A percentile compares a stretch with the other conserved stretches of the same genome.
Evolutionary conservation across 1,284 basidiomycete genomes (phyloP).

Genomic region (Limonomyces culmigenus): DNA sequence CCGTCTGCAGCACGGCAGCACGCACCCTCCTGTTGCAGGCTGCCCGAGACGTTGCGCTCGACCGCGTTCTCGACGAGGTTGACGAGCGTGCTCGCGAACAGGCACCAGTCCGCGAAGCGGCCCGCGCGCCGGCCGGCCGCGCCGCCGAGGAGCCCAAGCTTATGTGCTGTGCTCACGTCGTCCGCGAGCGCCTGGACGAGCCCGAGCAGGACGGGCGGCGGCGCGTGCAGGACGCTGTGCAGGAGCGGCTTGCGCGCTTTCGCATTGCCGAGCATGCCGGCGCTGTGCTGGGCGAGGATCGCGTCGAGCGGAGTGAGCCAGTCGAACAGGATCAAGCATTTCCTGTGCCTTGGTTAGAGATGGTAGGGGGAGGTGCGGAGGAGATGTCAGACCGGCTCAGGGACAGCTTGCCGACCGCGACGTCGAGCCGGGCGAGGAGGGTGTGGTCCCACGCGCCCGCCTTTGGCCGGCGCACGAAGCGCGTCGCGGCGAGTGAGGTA

Average conservation of each 20-base stretch:
- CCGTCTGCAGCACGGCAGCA: not conserved
- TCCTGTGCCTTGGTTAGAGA: conserved; percentile 23
- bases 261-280: conserved; percentile 15
- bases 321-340: conserved; percentile 64
- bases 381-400: conserved; percentile 36
- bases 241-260: conserved; percentile 30
- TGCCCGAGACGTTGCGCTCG: conserved; percentile 48
- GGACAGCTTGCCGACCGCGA: conserved; percentile 48
- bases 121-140: conserved; percentile 48
- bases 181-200: conserved; percentile 57
- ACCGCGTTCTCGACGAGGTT: conserved; percentile 67
- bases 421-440: conserved; percentile 37
- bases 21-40: conserved; percentile 42
- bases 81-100: conserved; percentile 61
- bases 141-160: conserved; percentile 47
- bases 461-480: conserved; percentile 24
- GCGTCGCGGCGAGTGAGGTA: conserved; percentile 25
- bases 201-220: conserved; percentile 70
- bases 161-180: conserved; percentile 58
- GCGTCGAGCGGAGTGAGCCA: conserved; percentile 59
- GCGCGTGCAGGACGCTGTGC: conserved; percentile 54
- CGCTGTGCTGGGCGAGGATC: conserved; percentile 45
- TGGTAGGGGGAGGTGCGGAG: conserved; percentile 1
- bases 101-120: conserved; percentile 67
- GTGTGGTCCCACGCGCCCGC: conserved; percentile 35